Conservation (phyloP, 345 rosid genomes). For the Litchi chinensis region DNA sequence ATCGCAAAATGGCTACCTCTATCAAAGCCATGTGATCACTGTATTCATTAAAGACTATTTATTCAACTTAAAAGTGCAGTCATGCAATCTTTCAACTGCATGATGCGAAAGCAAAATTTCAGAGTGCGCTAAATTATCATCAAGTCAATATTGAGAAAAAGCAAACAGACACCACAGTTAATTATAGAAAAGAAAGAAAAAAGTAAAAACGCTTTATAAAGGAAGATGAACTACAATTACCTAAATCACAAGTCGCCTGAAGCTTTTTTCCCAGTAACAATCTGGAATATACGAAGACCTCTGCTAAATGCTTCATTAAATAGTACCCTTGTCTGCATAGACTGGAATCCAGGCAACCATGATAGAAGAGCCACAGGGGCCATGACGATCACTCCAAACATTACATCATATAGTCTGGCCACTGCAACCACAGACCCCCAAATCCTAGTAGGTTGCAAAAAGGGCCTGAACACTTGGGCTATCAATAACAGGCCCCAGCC, state of each 20-base stretch:
- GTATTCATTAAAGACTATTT: neutral
- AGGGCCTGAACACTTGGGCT: constrained; percentile 80
- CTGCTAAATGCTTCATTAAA: constrained; percentile 93
- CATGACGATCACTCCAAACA: constrained; percentile 82
- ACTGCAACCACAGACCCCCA: constrained; percentile 78
- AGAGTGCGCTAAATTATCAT: neutral
- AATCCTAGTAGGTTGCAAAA: constrained; percentile 56
- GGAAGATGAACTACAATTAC: constrained; percentile 19
- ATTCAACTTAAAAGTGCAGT: neutral
- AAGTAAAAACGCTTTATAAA: neutral
- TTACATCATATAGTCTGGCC: constrained; percentile 77
- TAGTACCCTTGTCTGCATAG: constrained; percentile 86
- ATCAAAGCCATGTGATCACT: neutral
- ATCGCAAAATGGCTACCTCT: neutral
- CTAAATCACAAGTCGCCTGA: constrained; percentile 40
- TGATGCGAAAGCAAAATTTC: neutral
- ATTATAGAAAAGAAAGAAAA: neutral
- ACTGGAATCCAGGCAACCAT: constrained; percentile 94
- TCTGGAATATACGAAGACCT: constrained; percentile 84
- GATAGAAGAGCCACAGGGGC: constrained; percentile 83
- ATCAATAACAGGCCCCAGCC: constrained; percentile 84
- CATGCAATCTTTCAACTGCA: neutral
- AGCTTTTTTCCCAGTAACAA: constrained; percentile 76
- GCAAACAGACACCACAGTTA: neutral
- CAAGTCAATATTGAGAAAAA: neutral